These are phyloP conservation scores for Drechmeria coniospora DNA, from an alignment of 2,329 filamentous ascomycete species.

Conservation along the genomic window DNA sequence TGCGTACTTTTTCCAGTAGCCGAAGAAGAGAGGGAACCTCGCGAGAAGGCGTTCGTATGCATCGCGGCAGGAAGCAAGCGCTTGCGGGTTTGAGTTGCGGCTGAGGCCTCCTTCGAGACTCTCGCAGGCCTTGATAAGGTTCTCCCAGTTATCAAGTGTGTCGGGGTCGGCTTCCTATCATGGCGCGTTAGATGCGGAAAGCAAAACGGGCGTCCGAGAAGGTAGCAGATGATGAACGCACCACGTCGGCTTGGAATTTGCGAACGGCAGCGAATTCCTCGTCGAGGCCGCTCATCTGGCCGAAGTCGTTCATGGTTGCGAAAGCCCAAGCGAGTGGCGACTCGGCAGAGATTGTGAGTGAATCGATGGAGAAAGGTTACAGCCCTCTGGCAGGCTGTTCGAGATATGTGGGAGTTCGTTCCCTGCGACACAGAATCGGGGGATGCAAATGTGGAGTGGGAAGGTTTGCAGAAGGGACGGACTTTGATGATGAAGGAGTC, in stretches of 20 bases:
- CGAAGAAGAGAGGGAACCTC: slow-evolving; percentile 90
- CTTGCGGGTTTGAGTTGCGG: slow-evolving; percentile 88
- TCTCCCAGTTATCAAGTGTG: slow-evolving; percentile 91
- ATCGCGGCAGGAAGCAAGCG: slow-evolving; percentile 73
- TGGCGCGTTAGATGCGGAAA: slow-evolving; percentile 4
- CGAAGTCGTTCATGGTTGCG: slow-evolving; percentile 53
- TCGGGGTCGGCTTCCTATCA: slow-evolving; percentile 55
- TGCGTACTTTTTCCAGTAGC: slow-evolving; percentile 99
- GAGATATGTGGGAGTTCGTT: background rate
- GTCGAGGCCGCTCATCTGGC: slow-evolving; percentile 54
- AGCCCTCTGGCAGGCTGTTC: background rate
- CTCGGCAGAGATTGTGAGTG: background rate
- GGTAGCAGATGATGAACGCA: background rate
- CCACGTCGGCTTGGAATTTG: background rate
- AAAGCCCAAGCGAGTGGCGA: slow-evolving; percentile 2
- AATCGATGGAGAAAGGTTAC: background rate
- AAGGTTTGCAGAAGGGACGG: slow-evolving; percentile 1
- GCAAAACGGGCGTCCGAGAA: background rate
- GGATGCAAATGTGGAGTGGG: background rate
- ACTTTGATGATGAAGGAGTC: too few species aligned
- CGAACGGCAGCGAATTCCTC: slow-evolving; percentile 73
- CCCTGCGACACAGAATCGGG: background rate
- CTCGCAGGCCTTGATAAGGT: slow-evolving; percentile 70
- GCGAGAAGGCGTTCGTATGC: slow-evolving; percentile 85
- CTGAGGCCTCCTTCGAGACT: slow-evolving; percentile 83